Conservation (phyloP, 164 flowering plant genomes). For the Magnolia officinalis region DNA sequence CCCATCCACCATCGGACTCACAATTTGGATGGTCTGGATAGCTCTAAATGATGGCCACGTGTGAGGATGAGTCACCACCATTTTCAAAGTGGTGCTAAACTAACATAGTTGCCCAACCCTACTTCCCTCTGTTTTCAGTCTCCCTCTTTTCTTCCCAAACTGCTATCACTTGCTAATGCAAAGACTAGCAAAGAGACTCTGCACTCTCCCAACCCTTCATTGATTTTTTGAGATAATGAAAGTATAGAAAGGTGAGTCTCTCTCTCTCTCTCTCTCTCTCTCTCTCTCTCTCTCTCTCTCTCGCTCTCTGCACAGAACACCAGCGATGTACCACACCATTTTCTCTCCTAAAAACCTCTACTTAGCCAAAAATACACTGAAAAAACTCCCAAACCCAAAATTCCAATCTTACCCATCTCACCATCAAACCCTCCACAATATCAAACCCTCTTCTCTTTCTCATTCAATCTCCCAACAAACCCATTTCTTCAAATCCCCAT, state of each 20-base stretch:
- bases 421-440: neutral
- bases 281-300: too few relatives aligned
- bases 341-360: slow-evolving; percentile 20
- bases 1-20: too few relatives aligned
- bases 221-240: neutral
- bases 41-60: too few relatives aligned
- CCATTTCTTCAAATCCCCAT: slow-evolving; percentile 6
- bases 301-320: neutral
- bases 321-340: neutral
- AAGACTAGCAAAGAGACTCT: neutral
- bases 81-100: too few relatives aligned
- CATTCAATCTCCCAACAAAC: neutral
- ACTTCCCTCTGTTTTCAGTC: too few relatives aligned
- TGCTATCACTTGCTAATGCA: neutral
- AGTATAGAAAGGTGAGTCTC: neutral
- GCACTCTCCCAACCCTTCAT: neutral
- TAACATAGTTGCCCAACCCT: too few relatives aligned
- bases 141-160: too few relatives aligned
- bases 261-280: neutral
- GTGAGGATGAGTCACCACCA: too few relatives aligned
- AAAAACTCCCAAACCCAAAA: slow-evolving; percentile 13
- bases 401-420: neutral
- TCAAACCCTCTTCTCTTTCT: neutral
- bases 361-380: slow-evolving; percentile 7
- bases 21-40: too few relatives aligned